These are phyloP conservation scores for Bruguiera gymnorhiza DNA, from an alignment of 345 rosid species.

Conservation along the genomic window DNA sequence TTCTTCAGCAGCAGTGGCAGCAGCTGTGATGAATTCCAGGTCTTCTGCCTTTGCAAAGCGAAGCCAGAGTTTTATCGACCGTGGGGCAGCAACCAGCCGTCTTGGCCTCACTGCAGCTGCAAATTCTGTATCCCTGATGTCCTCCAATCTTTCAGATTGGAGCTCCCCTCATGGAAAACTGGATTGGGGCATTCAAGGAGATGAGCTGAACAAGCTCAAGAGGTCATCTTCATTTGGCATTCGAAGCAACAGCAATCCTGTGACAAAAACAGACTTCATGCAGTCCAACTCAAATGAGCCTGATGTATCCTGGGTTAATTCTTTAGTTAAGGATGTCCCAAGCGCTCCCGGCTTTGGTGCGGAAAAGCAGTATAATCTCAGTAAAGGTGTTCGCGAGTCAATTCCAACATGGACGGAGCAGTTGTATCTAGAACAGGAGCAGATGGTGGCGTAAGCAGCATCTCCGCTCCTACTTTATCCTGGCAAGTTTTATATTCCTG, in stretches of 20 bases:
- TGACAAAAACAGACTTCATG: constrained; percentile 24
- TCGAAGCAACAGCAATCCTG: constrained; percentile 39
- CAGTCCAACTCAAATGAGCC: constrained; percentile 53
- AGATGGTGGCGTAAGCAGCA: constrained; percentile 69
- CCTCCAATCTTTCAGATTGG: constrained; percentile 67
- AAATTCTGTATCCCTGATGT: constrained; percentile 40
- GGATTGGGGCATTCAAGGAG: constrained; percentile 89
- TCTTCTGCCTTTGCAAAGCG: constrained; percentile 80
- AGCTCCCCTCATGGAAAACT: constrained; percentile 74
- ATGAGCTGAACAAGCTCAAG: constrained; percentile 78
- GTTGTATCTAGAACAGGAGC: constrained; percentile 87
- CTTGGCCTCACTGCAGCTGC: constrained; percentile 46
- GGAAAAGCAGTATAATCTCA: constrained; percentile 34
- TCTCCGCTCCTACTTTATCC: constrained; percentile 12
- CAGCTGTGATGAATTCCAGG: constrained; percentile 88
- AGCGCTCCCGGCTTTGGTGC: constrained; percentile 37
- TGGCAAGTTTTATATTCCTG: constrained; percentile 27
- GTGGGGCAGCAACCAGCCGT: constrained; percentile 37
- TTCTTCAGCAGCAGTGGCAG: constrained; percentile 83
- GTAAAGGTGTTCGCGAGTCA: constrained; percentile 39
- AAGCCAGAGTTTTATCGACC: constrained; percentile 88
- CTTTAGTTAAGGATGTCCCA: constrained; percentile 71
- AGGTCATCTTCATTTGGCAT: constrained; percentile 78
- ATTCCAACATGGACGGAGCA: constrained; percentile 78
- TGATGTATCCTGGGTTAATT: constrained; percentile 90